These are phyloP conservation scores for Cephaloascus fragrans DNA, from an alignment of 805 yeast species.

Conservation along the genomic window DNA sequence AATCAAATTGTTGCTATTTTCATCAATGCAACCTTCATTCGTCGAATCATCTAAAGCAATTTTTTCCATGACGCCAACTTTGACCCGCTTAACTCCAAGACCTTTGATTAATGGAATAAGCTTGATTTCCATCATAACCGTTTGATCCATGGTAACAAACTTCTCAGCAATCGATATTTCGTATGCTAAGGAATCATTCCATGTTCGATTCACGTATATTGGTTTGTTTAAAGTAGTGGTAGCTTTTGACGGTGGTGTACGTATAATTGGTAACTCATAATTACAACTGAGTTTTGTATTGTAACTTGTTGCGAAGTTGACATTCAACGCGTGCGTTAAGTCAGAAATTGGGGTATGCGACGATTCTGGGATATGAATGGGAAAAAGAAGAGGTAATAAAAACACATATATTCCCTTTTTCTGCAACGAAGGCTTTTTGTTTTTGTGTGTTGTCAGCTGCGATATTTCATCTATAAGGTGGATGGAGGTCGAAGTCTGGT, in stretches of 20 bases:
- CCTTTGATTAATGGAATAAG: conserved; percentile 58
- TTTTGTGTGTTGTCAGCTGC: too few species aligned
- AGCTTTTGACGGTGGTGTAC: conserved; percentile 49
- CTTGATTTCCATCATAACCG: conserved; percentile 51
- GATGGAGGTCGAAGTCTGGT: too few species aligned
- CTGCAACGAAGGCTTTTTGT: too few species aligned
- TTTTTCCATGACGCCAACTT: conserved; percentile 57
- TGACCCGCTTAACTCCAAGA: conserved; percentile 51
- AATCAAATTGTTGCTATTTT: too few species aligned
- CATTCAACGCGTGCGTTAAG: conserved; percentile 2
- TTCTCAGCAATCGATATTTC: conserved; percentile 65
- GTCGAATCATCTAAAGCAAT: too few species aligned
- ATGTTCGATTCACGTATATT: conserved; percentile 61
- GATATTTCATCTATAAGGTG: too few species aligned
- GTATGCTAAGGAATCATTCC: conserved; percentile 66
- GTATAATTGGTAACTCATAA: conserved; percentile 34
- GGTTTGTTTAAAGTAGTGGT: conserved; percentile 60
- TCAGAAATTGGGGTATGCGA: conserved; percentile 6
- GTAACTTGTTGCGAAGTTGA: conserved; percentile 19
- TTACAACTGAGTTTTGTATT: conserved; percentile 24
- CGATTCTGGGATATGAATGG: conserved; percentile 55
- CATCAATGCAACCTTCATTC: too few species aligned
- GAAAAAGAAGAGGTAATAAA: conserved; percentile 51
- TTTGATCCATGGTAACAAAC: conserved; percentile 54
- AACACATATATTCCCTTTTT: conserved; percentile 68